Evolutionary conservation across 345 rosid genomes (phyloP).

Genomic region (Psidium friedrichsthalianum): DNA sequence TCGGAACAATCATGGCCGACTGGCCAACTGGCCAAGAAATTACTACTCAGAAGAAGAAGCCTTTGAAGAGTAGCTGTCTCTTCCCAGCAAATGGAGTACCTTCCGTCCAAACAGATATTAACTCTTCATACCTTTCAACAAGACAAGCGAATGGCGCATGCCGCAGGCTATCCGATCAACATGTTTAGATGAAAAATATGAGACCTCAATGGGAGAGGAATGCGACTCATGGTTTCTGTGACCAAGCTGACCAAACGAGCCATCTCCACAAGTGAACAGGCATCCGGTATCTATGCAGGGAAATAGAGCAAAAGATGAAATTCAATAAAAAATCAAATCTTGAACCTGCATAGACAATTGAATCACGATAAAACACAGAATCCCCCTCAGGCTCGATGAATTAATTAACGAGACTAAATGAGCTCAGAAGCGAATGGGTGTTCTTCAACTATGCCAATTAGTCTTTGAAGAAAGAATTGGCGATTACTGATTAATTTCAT

Average conservation of each 20-base stretch:
- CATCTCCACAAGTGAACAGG: conserved; percentile 82
- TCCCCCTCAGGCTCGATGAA: neutral
- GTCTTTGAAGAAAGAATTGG: neutral
- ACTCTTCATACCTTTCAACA: conserved; percentile 44
- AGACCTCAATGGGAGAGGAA: conserved; percentile 46
- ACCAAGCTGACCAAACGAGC: conserved; percentile 94
- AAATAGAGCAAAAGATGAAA: neutral
- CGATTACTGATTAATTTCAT: neutral
- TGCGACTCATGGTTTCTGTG: conserved; percentile 56
- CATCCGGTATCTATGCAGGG: conserved; percentile 30
- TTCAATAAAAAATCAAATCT: neutral
- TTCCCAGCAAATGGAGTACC: neutral
- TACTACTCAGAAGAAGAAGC: neutral
- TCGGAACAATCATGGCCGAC: neutral
- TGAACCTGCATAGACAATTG: neutral
- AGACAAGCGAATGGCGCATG: conserved; percentile 88
- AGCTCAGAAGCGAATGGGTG: neutral
- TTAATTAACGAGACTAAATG: neutral
- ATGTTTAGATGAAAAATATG: conserved; percentile 36
- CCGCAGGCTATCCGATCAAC: conserved; percentile 73
- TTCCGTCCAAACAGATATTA: neutral
- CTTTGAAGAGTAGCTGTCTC: neutral
- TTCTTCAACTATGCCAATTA: neutral
- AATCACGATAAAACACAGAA: neutral
- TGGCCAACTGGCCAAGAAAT: neutral